A percentile compares a stretch with the other conserved stretches of the same genome.
Conservation (phyloP, 768 basidiomycete genomes). For the Suillus spraguei region DNA sequence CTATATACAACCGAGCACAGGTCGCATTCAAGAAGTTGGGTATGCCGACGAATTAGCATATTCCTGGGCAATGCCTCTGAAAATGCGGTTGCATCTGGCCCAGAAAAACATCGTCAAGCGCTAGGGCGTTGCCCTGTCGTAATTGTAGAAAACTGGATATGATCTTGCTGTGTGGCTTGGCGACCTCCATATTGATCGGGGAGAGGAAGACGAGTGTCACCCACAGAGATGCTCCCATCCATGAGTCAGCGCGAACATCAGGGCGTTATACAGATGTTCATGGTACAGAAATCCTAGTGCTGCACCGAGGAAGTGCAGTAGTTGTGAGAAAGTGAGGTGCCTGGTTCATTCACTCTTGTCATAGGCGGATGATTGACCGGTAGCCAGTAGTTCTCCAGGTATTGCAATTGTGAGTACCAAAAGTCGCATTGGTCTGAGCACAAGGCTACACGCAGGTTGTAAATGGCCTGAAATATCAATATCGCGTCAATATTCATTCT, state of each 20-base stretch:
- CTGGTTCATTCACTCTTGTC: not conserved
- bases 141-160: too few relatives aligned
- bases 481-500: not conserved
- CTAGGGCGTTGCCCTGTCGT: too few relatives aligned
- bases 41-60: conserved; percentile 54
- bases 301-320: conserved; percentile 51
- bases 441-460: too few relatives aligned
- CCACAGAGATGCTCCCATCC: conserved; percentile 40
- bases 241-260: conserved; percentile 48
- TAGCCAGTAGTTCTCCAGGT: conserved; percentile 37
- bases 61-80: conserved; percentile 50
- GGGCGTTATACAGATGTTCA: conserved; percentile 60
- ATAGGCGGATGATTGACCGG: not conserved
- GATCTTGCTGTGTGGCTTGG: conserved; percentile 62
- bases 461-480: conserved; percentile 11
- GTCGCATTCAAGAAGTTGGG: too few relatives aligned
- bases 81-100: conserved; percentile 54
- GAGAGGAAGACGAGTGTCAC: conserved; percentile 30
- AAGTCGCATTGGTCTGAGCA: too few relatives aligned
- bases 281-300: conserved; percentile 68
- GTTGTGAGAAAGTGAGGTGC: conserved; percentile 46
- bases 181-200: conserved; percentile 45
- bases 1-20: conserved; percentile 25
- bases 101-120: conserved; percentile 52
- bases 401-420: conserved; percentile 47